These are phyloP conservation scores for Pyrenochaeta sp. DNA, from an alignment of 2,329 filamentous ascomycete genomes.

Conservation along the genomic window DNA sequence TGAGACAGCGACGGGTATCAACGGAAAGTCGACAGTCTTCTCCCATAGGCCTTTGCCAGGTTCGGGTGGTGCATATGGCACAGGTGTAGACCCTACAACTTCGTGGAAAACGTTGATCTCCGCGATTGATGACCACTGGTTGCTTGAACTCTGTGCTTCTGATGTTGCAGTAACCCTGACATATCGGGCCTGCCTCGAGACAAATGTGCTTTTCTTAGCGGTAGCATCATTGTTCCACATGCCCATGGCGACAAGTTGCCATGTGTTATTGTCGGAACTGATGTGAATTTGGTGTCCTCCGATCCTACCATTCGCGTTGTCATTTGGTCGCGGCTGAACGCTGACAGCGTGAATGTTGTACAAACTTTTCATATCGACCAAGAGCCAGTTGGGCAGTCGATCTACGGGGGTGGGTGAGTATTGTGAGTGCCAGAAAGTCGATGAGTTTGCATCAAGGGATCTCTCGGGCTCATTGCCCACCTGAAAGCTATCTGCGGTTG, in stretches of 20 bases:
- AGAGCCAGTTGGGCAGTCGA: constrained; percentile 39
- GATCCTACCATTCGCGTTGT: constrained; percentile 44
- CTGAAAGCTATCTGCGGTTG: constrained; percentile 34
- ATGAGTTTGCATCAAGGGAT: constrained; percentile 40
- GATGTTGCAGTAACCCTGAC: constrained; percentile 31
- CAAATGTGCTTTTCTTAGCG: constrained; percentile 33
- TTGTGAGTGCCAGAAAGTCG: constrained; percentile 45
- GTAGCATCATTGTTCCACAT: constrained; percentile 34
- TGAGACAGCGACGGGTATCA: constrained; percentile 33
- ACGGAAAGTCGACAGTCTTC: constrained; percentile 36
- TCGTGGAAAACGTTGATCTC: constrained; percentile 36
- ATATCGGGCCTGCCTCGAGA: constrained; percentile 29
- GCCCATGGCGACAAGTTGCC: constrained; percentile 29
- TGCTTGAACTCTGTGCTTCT: constrained; percentile 26
- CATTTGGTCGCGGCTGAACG: constrained; percentile 44
- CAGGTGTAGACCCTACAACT: constrained; percentile 20
- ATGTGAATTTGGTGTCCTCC: constrained; percentile 44
- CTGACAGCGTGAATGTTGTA: constrained; percentile 41
- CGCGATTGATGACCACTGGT: constrained; percentile 29
- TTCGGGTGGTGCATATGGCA: constrained; percentile 18
- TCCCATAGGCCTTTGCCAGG: constrained; percentile 32
- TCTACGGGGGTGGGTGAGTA: constrained; percentile 25
- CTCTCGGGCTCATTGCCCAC: constrained; percentile 29
- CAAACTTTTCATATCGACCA: constrained; percentile 42
- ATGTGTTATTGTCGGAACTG: constrained; percentile 40